phyloP scores from a whole-genome alignment of 495 filamentous ascomycete species.

The Mytilinidion resinicola region DNA sequence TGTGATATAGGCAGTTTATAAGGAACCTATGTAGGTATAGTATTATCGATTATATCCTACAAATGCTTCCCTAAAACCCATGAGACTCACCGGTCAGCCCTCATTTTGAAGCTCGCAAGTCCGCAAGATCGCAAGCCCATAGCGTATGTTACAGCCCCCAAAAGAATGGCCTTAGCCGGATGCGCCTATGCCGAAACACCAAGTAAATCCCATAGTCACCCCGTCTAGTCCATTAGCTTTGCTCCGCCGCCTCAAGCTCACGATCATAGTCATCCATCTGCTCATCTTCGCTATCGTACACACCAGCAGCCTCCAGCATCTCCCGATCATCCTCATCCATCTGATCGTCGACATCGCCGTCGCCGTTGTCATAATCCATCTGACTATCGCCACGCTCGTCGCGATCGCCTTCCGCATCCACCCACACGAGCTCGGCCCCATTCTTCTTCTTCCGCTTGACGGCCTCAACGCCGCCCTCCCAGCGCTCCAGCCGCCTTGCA shows the following conservation, averaged over 20 bases:
- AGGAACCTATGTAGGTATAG: too few relatives aligned
- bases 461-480: constrained; percentile 24
- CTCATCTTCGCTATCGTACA: constrained; percentile 5
- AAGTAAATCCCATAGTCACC: too few relatives aligned
- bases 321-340: neutral
- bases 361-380: neutral
- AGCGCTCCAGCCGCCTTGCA: constrained; percentile 30
- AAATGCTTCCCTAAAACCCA: too few relatives aligned
- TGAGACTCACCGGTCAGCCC: too few relatives aligned
- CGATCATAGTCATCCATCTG: constrained; percentile 5
- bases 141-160: too few relatives aligned
- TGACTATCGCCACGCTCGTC: constrained; percentile 4
- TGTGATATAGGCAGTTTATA: too few relatives aligned
- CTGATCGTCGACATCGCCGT: neutral
- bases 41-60: too few relatives aligned
- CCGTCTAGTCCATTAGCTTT: too few relatives aligned
- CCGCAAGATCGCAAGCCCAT: too few relatives aligned
- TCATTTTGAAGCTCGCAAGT: too few relatives aligned
- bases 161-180: too few relatives aligned
- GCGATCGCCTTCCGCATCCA: constrained; percentile 6
- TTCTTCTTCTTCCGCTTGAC: constrained; percentile 14
- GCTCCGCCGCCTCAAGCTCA: constrained; percentile 3
- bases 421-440: constrained; percentile 1
- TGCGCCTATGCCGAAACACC: too few relatives aligned
- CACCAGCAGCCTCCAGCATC: constrained; percentile 5